These are phyloP conservation scores for Fusarium devonianum DNA, from an alignment of 2,329 filamentous ascomycete genomes.

Conservation along the genomic window DNA sequence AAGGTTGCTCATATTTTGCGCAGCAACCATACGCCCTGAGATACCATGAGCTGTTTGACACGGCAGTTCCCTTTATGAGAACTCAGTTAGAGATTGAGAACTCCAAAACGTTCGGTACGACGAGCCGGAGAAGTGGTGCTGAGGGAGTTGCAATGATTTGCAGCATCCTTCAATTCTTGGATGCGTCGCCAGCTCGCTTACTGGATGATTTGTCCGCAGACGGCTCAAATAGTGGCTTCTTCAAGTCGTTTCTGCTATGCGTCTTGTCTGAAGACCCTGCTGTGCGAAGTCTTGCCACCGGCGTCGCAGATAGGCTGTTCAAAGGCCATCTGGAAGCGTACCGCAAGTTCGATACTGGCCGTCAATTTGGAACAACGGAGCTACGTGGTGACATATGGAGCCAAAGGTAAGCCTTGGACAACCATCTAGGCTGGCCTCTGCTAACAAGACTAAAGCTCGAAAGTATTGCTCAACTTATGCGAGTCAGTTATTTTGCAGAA, in stretches of 20 bases:
- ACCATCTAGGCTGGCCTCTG: not conserved
- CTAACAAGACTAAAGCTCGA: constrained; percentile 39
- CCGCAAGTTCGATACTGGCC: constrained; percentile 36
- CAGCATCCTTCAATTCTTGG: constrained; percentile 63
- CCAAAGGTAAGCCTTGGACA: constrained; percentile 54
- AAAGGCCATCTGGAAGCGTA: constrained; percentile 41
- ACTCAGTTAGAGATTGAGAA: constrained; percentile 56
- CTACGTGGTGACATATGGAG: constrained; percentile 58
- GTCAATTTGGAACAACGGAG: constrained; percentile 38
- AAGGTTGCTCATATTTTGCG: constrained; percentile 69
- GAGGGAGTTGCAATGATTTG: constrained; percentile 41
- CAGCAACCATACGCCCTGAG: constrained; percentile 56
- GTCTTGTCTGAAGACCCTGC: constrained; percentile 60
- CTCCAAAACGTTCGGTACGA: constrained; percentile 18
- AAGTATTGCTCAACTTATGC: constrained; percentile 56
- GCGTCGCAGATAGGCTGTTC: constrained; percentile 59
- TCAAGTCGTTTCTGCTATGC: constrained; percentile 62
- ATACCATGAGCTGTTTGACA: constrained; percentile 63
- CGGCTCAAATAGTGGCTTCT: constrained; percentile 44
- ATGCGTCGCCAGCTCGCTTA: constrained; percentile 54
- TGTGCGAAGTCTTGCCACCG: constrained; percentile 56
- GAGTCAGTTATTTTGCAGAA: constrained; percentile 55
- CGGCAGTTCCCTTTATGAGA: constrained; percentile 64
- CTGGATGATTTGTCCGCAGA: constrained; percentile 43
- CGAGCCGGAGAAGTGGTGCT: constrained; percentile 12